Percentiles rank a stretch among this genome's conserved stretches.
Conservation (phyloP, 106 monocot species). For the Apostasia shenzhenica region DNA sequence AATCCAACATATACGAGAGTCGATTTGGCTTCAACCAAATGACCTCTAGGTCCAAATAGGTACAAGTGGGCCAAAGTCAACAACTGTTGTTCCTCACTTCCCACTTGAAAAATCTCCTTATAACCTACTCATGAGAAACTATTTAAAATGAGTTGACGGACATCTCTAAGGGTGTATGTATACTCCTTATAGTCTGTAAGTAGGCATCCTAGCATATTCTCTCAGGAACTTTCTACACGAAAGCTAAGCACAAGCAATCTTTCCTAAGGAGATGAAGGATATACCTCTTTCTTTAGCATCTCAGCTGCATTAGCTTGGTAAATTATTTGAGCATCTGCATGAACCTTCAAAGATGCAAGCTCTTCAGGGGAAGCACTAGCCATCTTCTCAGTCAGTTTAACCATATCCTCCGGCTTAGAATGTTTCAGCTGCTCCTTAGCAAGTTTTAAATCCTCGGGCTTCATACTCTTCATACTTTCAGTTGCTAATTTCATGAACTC, state of each 20-base stretch:
- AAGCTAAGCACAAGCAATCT: background rate
- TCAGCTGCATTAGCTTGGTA: conserved; percentile 73
- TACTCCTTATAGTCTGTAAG: background rate
- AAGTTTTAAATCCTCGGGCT: conserved; percentile 61
- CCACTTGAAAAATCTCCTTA: too few relatives aligned
- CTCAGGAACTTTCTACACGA: background rate
- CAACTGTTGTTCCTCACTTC: too few relatives aligned
- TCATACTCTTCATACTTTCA: conserved; percentile 85
- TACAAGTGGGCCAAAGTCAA: too few relatives aligned
- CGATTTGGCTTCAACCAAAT: too few relatives aligned
- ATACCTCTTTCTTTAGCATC: conserved; percentile 86
- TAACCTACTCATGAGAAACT: too few relatives aligned
- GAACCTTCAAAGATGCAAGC: conserved; percentile 71
- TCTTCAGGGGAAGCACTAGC: conserved; percentile 80
- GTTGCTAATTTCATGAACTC: conserved; percentile 73
- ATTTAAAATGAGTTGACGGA: too few relatives aligned
- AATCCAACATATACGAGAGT: too few relatives aligned
- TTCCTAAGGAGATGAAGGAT: background rate
- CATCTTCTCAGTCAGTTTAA: conserved; percentile 63
- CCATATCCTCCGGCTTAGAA: conserved; percentile 76
- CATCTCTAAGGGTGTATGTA: too few relatives aligned
- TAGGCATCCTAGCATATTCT: background rate
- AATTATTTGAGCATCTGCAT: conserved; percentile 56
- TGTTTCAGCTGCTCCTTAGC: conserved; percentile 88
- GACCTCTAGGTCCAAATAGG: too few relatives aligned